Conservation (phyloP, 140 eudicot species). For the Flaveria floridana region DNA sequence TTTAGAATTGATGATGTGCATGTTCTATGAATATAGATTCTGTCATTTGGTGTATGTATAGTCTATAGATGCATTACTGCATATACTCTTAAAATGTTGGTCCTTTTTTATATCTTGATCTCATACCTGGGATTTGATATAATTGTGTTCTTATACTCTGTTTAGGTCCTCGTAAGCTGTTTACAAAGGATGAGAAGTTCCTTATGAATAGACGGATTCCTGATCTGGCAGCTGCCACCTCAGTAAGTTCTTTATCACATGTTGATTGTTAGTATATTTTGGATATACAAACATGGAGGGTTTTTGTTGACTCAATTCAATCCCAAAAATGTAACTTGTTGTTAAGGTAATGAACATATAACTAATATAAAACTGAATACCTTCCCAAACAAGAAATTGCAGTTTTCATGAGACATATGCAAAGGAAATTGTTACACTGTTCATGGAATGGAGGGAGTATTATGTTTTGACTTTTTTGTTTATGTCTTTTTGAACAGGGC, state of each 20-base stretch:
- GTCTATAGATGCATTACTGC: background rate
- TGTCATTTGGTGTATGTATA: background rate
- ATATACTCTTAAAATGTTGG: background rate
- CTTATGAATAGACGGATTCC: slow-evolving; percentile 79
- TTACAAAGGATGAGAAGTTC: slow-evolving; percentile 78
- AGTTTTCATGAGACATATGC: background rate
- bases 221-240: slow-evolving; percentile 70
- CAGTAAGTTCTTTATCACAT: slow-evolving; percentile 55
- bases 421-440: background rate
- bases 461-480: slow-evolving; percentile 23
- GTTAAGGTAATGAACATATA: background rate
- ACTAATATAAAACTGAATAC: background rate
- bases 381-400: background rate
- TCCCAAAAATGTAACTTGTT: background rate
- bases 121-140: background rate
- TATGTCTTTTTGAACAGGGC: slow-evolving; percentile 42
- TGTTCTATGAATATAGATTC: background rate
- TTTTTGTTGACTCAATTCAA: background rate
- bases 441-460: slow-evolving; percentile 7
- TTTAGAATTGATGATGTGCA: slow-evolving; percentile 3
- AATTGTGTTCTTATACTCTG: slow-evolving; percentile 16
- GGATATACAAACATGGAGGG: background rate
- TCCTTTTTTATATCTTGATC: background rate
- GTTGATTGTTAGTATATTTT: background rate
- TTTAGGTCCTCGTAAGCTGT: slow-evolving; percentile 74